Evolutionary conservation across 2,329 filamentous ascomycete species (phyloP).

Genomic region (Sphaerulina populicola): DNA sequence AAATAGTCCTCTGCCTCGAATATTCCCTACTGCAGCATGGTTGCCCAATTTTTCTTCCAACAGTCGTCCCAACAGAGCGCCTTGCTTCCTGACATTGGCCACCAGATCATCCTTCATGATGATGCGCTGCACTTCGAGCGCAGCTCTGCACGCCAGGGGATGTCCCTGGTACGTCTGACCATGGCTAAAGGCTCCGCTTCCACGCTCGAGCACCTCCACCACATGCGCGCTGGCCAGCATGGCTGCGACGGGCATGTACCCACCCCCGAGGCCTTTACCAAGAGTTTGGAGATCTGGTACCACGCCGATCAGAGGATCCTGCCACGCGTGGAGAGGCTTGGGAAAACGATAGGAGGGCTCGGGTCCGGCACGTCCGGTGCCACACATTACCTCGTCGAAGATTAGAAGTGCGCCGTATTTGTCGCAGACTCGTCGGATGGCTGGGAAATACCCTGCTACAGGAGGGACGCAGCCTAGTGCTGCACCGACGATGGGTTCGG

Average conservation of each 20-base stretch:
- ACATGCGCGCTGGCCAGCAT: conserved; percentile 50
- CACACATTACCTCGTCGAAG: conserved; percentile 70
- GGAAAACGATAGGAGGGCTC: conserved; percentile 25
- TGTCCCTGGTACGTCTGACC: conserved; percentile 59
- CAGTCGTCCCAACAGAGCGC: conserved; percentile 40
- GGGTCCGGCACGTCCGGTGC: conserved; percentile 52
- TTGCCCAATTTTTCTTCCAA: conserved; percentile 39
- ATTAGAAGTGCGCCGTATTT: conserved; percentile 66
- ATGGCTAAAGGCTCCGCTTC: conserved; percentile 46
- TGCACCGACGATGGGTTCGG: conserved; percentile 64
- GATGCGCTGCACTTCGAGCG: conserved; percentile 54
- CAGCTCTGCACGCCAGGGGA: conserved; percentile 52
- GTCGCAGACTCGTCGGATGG: conserved; percentile 60
- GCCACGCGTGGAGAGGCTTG: conserved; percentile 51
- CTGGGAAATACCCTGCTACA: conserved; percentile 59
- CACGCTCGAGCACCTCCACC: conserved; percentile 40
- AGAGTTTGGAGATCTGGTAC: conserved; percentile 59
- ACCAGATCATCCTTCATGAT: conserved; percentile 52
- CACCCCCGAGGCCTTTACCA: conserved; percentile 58
- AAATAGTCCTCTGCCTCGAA: conserved; percentile 54
- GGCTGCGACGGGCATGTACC: conserved; percentile 54
- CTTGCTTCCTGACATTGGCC: conserved; percentile 50
- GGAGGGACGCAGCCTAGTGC: conserved; percentile 61
- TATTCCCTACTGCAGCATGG: conserved; percentile 50
- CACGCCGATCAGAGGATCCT: conserved; percentile 45